phyloP scores from a whole-genome alignment of 176 grass and related monocot species.

The Coix lacrymajobi region DNA sequence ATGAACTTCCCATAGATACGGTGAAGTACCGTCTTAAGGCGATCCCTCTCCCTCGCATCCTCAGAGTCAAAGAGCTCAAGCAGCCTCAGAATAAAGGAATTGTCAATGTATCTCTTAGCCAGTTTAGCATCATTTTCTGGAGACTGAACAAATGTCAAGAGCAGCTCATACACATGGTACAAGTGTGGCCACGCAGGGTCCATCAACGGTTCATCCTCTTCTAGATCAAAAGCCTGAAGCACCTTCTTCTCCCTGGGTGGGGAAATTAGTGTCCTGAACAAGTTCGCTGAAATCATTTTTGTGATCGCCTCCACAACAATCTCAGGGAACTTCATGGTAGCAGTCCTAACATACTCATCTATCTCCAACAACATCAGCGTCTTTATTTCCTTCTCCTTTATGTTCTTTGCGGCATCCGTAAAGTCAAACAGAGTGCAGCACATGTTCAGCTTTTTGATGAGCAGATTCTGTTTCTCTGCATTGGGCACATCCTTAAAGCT shows the following conservation, averaged over 20 bases:
- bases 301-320: slow-evolving; percentile 17
- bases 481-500: slow-evolving; percentile 49
- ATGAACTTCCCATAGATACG: slow-evolving; percentile 61
- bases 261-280: slow-evolving; percentile 43
- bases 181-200: slow-evolving; percentile 58
- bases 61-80: slow-evolving; percentile 59
- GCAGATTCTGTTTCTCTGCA: slow-evolving; percentile 31
- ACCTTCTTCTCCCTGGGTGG: slow-evolving; percentile 23
- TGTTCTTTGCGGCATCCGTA: slow-evolving; percentile 13
- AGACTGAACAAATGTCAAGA: slow-evolving; percentile 40
- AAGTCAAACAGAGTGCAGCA: slow-evolving; percentile 49
- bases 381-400: slow-evolving; percentile 49
- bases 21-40: slow-evolving; percentile 45
- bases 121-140: slow-evolving; percentile 45
- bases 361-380: slow-evolving; percentile 28
- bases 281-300: slow-evolving; percentile 39
- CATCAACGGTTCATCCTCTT: slow-evolving; percentile 38
- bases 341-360: slow-evolving; percentile 29
- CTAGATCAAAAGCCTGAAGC: slow-evolving; percentile 28
- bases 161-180: slow-evolving; percentile 42
- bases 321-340: slow-evolving; percentile 26
- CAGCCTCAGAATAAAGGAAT: slow-evolving; percentile 42
- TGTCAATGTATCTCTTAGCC: slow-evolving; percentile 44
- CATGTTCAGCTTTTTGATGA: slow-evolving; percentile 35
- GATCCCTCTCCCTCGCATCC: slow-evolving; percentile 48